A percentile compares a stretch with the other conserved stretches of the same genome.
Evolutionary conservation across 169 alveolate species (phyloP).

Genomic region (Cyclospora cayetanensis): DNA sequence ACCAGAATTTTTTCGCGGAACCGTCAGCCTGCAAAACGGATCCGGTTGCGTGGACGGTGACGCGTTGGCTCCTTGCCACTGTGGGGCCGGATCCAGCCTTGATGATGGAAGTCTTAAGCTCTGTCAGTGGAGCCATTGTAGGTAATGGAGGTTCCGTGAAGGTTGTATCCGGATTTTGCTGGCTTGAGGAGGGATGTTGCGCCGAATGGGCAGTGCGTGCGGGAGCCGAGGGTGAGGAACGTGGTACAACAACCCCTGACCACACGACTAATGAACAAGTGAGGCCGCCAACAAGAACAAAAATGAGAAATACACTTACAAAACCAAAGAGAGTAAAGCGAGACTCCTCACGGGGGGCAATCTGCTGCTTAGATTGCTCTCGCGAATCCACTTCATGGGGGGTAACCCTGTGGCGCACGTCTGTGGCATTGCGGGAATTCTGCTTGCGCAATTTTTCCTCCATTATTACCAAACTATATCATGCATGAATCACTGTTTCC

Average conservation of each 20-base stretch:
- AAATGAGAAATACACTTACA: neutral
- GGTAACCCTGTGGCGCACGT: neutral
- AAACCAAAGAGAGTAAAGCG: neutral
- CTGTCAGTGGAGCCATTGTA: slow-evolving; percentile 35
- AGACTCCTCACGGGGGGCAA: neutral
- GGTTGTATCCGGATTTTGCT: neutral
- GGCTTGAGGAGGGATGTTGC: neutral
- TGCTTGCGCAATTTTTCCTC: neutral
- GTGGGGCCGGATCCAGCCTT: slow-evolving; percentile 51
- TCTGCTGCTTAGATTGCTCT: neutral
- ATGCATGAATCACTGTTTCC: no score
- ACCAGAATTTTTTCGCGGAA: slow-evolving; percentile 54
- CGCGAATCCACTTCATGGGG: neutral
- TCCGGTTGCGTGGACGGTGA: slow-evolving; percentile 70
- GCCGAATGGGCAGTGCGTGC: neutral
- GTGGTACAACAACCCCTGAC: neutral
- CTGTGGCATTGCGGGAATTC: neutral
- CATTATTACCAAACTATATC: neutral
- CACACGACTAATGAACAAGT: neutral
- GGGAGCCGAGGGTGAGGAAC: neutral
- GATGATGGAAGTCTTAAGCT: slow-evolving; percentile 16
- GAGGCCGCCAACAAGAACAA: neutral
- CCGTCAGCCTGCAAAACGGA: slow-evolving; percentile 42
- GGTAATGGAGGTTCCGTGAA: neutral
- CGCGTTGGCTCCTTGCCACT: slow-evolving; percentile 33